Base-by-base conservation (phyloP, 345 rosid species). In the Barbarea vulgaris region DNA sequence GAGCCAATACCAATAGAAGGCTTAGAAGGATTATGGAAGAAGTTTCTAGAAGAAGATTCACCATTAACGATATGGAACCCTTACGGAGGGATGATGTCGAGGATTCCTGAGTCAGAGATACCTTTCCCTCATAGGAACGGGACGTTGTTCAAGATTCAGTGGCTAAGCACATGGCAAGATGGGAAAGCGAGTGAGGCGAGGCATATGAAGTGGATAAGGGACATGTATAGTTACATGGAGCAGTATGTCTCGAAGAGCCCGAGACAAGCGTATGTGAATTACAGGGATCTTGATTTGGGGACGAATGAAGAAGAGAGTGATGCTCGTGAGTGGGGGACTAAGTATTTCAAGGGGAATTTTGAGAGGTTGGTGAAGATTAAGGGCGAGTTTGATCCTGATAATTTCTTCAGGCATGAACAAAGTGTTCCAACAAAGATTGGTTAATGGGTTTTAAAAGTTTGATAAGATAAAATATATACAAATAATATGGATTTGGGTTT, bases 321-420 rank as follows among this genome's bases (percentile, higher is more conserved):
- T 63, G 86, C 80, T 31, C 78, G 79, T 10, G 78, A 66, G 13
- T 89, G 91, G 91, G 91, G 93, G 7, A 12, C 5, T 13, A 84
- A 77, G 78, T 87, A 87, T 77, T 89, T 77, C 72, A 85, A 83
- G 22, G 81, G 73, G 14, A 88, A 85, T 62, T 85, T 85, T 58
- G 70, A 75, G 72, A 80, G 84, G 73, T 75, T 87, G 82, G 77
- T 79, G 24, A 39, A 61, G 46, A 82, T 87, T 11, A 89, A 89
- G 55, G 79, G 58, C 36, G 64, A 58, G 67, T 80, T 82, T 59
- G 93, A 87, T 80, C 88, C 94, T 11, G 81, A 68, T 1, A 87
- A 89, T 67, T 88, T 80, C 79, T 82, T 89, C 75, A 77, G 83
- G 76, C 79, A 79, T 81, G 84, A 84, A 77, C 91, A 89, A 66